Evolutionary conservation across 1,284 basidiomycete species (phyloP), one percentile per base, ranked within the genome.

Genomic region (Neolentinus lepideus): DNA sequence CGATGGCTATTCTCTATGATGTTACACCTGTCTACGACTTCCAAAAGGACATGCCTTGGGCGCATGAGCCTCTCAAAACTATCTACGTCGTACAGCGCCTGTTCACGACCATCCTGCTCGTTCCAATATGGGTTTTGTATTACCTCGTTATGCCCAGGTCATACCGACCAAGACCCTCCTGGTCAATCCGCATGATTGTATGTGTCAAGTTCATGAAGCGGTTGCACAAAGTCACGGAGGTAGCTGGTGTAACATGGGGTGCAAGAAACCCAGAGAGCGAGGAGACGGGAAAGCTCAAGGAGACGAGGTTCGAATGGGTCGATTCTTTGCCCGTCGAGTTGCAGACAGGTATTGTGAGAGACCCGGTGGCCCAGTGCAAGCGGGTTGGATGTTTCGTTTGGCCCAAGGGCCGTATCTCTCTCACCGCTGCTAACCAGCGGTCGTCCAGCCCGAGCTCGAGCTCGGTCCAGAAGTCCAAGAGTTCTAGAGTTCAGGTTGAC

Each of bases 221-320:
- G 36, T 73, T 80, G n/a, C 77, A 70, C 69, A 73, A 71, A 58
- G 74, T 80, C 54, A 77, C 77, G 3, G 77, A 80, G 60, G 73
- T 78, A 14, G 78, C 78, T 22, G 78, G 78, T 22, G 77, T 80
- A 14, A 78, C 76, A 10, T 79, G 75, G 73, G 72, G 71, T 46
- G 78, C 77, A 0, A 69, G 76, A 21, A 68, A 78, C 53, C 76
- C 78, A 2, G 69, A 71, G 29, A 57, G 57, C 24, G 67, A 63
- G 27, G 58, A 62, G 22, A 61, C 63, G 21, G 51, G 56, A 3
- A 63, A 64, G 3, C 66, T 79, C 54, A 74, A 69, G 56, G 71
- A 77, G 58, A 80, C 77, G 0, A 64, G 72, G 12, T 80, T 79
- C 57, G 71, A 72, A 56, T 80, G 78, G 78, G 71, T 73, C 0